These are phyloP conservation scores for Aristolochia contorta DNA, from an alignment of 164 flowering plant species.

Conservation along the genomic window DNA sequence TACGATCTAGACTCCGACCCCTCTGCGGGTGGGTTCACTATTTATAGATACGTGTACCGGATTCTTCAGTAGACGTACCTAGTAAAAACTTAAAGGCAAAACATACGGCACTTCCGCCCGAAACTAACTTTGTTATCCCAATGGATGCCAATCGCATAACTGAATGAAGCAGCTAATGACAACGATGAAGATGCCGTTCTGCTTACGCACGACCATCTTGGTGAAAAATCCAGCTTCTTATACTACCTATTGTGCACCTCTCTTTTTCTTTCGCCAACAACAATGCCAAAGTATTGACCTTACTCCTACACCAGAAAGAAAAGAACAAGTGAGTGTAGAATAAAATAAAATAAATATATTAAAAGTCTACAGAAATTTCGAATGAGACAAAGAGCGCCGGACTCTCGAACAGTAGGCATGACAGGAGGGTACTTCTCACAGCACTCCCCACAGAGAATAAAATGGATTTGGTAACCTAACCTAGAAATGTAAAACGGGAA, in stretches of 20 bases:
- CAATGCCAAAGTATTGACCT: constrained; percentile 15
- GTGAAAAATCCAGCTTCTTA: constrained; percentile 25
- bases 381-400: constrained; percentile 6
- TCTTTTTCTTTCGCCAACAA: constrained; percentile 1
- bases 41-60: no score
- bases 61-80: background rate
- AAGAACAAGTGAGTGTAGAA: background rate
- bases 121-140: constrained; percentile 34
- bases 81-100: background rate
- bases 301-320: constrained; percentile 3
- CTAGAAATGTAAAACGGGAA: no score
- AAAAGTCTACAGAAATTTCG: background rate
- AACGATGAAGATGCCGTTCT: constrained; percentile 15
- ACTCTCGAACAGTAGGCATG: no score
- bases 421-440: background rate
- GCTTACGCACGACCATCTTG: constrained; percentile 42
- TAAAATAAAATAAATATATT: background rate
- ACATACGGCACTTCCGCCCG: constrained; percentile 23
- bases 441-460: background rate
- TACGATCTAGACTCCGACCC: no score
- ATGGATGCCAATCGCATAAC: constrained; percentile 73
- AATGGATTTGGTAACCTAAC: background rate
- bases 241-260: constrained; percentile 5
- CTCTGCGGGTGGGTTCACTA: no score
- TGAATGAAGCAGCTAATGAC: constrained; percentile 36